Base-by-base conservation (phyloP, 257 asterid species). In the Solanum paucissectum region DNA sequence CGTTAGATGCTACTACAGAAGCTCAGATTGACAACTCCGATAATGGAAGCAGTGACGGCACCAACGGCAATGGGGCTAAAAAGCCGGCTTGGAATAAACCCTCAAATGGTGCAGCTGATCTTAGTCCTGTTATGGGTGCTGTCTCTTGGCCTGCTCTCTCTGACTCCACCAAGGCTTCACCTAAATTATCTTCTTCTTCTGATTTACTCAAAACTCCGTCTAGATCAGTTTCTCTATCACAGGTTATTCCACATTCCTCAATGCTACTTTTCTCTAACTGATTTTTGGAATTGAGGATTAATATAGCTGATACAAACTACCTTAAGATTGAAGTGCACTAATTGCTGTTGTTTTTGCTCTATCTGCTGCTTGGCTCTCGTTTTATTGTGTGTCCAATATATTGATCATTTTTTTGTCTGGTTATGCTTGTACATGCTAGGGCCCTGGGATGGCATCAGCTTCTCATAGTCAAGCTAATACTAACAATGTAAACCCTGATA, bases 111-210 rank as follows among this genome's bases (percentile, higher is more conserved):
- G 89, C 88, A 68, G 89, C 87, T 12, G 98, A 92, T 37, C 88
- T 86, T 37, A 88, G 93, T 89, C 90, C 90, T 44, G 96, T 95
- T 23, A 94, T 95, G 96, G 96, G 94, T 36, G 98, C 95, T 7
- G 94, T 88, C 37, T 90, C 94, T 76, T 95, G 98, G 98, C 98
- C 98, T 81, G 94, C 95, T 87, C 94, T 95, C 7, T 91, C 94
- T 4, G 95, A 93, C 77, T 93, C 95, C 23, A 92, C 98, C 60
- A 93, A 95, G 88, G 93, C 93, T 73, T 90, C 96, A 77, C 93
- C 96, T 2, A 94, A 93, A 88, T 86, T 93, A 16, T 87, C 94
- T 23, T 87, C 94, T 23, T 85, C 95, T 18, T 74, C 93, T 34
- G 91, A 91, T 87, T 84, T 91, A 37, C 90, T 86, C 52, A 94